Evolutionary conservation across 2,329 filamentous ascomycete genomes (phyloP), one percentile per base, ranked within the genome.

Genomic region (Tetracladium maxilliforme): DNA sequence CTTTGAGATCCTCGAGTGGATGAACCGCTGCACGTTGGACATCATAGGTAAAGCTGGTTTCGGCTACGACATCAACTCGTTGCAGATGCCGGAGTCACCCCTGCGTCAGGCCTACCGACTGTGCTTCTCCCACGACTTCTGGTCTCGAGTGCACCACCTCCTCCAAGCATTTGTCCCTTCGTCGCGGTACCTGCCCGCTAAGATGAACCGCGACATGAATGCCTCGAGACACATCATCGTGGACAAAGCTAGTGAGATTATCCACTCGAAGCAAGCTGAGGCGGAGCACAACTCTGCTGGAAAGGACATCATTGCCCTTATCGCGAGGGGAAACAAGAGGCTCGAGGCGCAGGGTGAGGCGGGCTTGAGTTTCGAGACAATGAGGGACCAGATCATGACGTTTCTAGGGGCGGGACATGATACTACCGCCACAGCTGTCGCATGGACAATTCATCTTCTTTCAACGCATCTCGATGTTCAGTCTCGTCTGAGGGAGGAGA

Each of bases 401-500:
- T 52, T 54, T 36, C 35, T 53, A n/a, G 44, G 47, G 16, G 52
- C 48, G 12, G 52, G 51, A 5, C 51, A 55, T 34, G 52, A 55
- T 19, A 56, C 51, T 3, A 52, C 49, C 2, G 48, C 51, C 12
- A 51, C 48, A 1, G 45, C 45, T 9, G 38, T 56, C 6, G 48
- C 46, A 6, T 55, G 52, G 49, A 66, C 74, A 4, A 50, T 72
- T 6, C 80, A 83, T 42, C 54, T 75, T 21, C 63, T 90, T n/a
- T 68, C 68, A 37, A 58, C 61, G 12, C 49, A 82, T 37, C 72
- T 69, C 0, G 59, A 70, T 1, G 54, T 79, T 3, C 79, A 90
- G 49, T 49, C 48, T 13, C 61, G 62, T 4, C 64, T 92, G 4
- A 73, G 81, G 13, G 51, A 58, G 8, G 82, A 90, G 45, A 51